These are phyloP conservation scores for Diophrys appendiculata DNA, from an alignment of 73 alveolate species.

Conservation along the genomic window DNA sequence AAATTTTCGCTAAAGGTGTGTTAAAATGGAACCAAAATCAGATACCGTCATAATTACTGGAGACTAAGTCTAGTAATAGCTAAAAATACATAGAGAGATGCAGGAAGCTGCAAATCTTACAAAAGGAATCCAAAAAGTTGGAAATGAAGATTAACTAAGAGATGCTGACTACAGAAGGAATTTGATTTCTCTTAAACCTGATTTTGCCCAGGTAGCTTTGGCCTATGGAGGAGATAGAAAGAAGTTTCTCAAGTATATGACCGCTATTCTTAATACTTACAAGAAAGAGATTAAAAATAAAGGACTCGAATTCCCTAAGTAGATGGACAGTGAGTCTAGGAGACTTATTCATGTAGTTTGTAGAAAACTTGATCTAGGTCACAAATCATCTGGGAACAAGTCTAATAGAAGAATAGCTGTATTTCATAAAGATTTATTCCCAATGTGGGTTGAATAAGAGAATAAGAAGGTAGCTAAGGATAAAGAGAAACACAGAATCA, in stretches of 20 bases:
- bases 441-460: not conserved
- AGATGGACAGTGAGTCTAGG: not conserved
- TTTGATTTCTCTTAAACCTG: not conserved
- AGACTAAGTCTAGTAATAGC: no score
- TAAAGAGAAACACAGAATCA: not conserved
- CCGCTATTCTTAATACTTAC: not conserved
- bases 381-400: not conserved
- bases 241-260: not conserved
- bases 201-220: no score
- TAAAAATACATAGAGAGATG: no score
- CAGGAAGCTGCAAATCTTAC: no score
- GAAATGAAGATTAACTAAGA: no score
- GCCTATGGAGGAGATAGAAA: not conserved
- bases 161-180: constrained; percentile 56
- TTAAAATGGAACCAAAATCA: no score
- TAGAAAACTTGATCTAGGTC: not conserved
- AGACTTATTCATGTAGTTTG: not conserved
- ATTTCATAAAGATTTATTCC: not conserved
- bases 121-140: no score
- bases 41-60: no score
- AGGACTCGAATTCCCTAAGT: not conserved
- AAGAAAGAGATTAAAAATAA: not conserved
- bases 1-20: no score
- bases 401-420: not conserved
- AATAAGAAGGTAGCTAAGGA: not conserved